Evolutionary conservation across 805 yeast genomes (phyloP), one percentile per base, ranked within the genome.

Genomic region (Sugiyamaella qingdaonensis): DNA sequence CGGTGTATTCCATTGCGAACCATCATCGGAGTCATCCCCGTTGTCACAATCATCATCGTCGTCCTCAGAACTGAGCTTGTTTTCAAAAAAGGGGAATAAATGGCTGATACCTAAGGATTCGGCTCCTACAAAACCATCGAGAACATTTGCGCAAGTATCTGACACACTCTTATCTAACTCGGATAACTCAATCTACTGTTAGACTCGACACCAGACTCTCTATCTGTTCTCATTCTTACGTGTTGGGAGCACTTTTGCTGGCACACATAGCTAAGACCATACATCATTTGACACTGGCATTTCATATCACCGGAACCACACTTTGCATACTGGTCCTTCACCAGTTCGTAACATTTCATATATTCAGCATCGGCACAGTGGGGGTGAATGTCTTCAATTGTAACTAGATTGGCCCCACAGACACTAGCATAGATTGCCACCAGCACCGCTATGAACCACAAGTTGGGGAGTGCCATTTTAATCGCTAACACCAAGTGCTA

Each of bases 11-110:
- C 63, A 60, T 34, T 55, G 57, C 2, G 59, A 54, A 21, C 63
- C 62, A 14, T 58, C 62, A 45, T 60, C 63, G n/a, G 31, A 32
- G 36, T 60, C 61, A 36, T 60, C 60, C 1, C 63, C 63, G 34
- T 60, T 58, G 41, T 60, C 59, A 48, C 62, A 58, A 42, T 54
- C 58, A 14, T 50, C 55, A 32, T 56, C 61, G 29, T 60, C 62
- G 16, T 55, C 61, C 2, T 58, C 59, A 10, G 43, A 49, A 19
- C 50, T 53, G 53, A 13, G 48, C 55, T 16, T 48, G 44, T 8
- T 58, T 47, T 47, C 50, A 14, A 48, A 39, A 29, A 48, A 48
- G 19, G 46, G 52, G 46, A 48, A 29, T 5, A 39, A 48, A 29
- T 37, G 52, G 32, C 47, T 16, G 34, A 48, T 35, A 34, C 50